Conservation (phyloP, 164 flowering plant species). For the Nymphaea colorata region DNA sequence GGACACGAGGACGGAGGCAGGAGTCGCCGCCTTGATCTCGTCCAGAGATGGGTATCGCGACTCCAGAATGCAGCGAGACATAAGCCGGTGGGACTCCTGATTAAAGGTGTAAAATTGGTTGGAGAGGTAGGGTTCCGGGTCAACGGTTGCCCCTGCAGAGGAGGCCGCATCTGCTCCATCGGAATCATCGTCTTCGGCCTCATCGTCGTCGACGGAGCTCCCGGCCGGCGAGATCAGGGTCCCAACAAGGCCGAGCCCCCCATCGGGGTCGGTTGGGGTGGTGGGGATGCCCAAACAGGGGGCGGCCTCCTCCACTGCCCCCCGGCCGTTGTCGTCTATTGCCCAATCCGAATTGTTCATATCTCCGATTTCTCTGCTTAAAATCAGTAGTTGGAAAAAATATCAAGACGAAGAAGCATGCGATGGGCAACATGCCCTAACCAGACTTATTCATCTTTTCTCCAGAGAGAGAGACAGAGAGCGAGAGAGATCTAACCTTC, state of each 20-base stretch:
- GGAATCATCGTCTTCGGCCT: not conserved
- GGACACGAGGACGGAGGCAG: conserved; percentile 22
- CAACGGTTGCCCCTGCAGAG: not conserved
- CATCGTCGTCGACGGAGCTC: not conserved
- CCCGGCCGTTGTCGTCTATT: not conserved
- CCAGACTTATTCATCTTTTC: too few relatives aligned
- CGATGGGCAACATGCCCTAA: too few relatives aligned
- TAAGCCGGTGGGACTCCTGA: not conserved
- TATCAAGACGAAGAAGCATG: too few relatives aligned
- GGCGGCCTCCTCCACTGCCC: not conserved
- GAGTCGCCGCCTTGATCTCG: not conserved
- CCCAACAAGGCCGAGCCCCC: not conserved
- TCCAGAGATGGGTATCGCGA: not conserved
- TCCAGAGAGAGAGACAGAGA: not conserved
- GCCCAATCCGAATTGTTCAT: not conserved
- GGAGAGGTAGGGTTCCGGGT: conserved; percentile 1
- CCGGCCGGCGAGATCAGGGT: not conserved
- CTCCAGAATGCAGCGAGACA: not conserved
- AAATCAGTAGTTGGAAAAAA: not conserved
- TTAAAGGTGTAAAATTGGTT: conserved; percentile 3
- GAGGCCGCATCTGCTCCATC: not conserved
- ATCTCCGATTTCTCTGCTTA: not conserved
- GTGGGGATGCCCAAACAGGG: not conserved
- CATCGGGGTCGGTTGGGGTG: not conserved
- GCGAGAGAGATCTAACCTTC: not conserved